Evolutionary conservation across 2,329 filamentous ascomycete species (phyloP).

Genomic region (Botrytis porri): DNA sequence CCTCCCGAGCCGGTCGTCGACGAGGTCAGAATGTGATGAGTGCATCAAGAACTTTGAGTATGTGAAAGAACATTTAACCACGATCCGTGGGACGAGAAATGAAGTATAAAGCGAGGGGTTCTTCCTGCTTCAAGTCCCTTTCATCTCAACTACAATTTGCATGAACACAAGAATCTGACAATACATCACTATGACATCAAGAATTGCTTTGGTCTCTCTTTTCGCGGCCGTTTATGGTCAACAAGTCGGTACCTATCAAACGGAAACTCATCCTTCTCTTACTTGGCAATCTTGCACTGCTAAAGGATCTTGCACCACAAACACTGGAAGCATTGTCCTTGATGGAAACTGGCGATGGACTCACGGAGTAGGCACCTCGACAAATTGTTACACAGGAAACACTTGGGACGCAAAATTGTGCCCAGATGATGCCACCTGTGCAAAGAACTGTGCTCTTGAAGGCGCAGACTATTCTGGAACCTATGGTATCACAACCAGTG

Average conservation of each 20-base stretch:
- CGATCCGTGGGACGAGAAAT: too few species aligned
- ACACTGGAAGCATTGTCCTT: constrained; percentile 49
- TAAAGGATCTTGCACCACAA: constrained; percentile 46
- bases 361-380: constrained; percentile 43
- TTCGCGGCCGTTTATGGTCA: constrained; percentile 46
- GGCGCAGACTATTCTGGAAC: constrained; percentile 52
- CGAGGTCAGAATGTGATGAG: not conserved
- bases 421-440: constrained; percentile 44
- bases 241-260: constrained; percentile 45
- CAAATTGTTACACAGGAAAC: constrained; percentile 45
- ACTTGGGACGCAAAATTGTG: constrained; percentile 45
- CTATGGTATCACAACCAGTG: constrained; percentile 53
- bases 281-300: constrained; percentile 51
- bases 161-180: not conserved
- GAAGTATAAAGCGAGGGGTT: not conserved
- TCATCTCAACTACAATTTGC: not conserved
- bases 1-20: constrained; percentile 3
- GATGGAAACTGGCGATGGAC: constrained; percentile 60
- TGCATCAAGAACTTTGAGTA: not conserved
- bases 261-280: constrained; percentile 52
- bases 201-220: constrained; percentile 40
- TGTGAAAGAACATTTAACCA: not conserved
- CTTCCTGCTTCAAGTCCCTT: not conserved
- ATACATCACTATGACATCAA: not conserved
- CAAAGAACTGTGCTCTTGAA: constrained; percentile 51